A percentile compares a stretch with the other conserved stretches of the same genome.
Conservation (phyloP, 345 rosid genomes). For the Aurinia saxatilis region DNA sequence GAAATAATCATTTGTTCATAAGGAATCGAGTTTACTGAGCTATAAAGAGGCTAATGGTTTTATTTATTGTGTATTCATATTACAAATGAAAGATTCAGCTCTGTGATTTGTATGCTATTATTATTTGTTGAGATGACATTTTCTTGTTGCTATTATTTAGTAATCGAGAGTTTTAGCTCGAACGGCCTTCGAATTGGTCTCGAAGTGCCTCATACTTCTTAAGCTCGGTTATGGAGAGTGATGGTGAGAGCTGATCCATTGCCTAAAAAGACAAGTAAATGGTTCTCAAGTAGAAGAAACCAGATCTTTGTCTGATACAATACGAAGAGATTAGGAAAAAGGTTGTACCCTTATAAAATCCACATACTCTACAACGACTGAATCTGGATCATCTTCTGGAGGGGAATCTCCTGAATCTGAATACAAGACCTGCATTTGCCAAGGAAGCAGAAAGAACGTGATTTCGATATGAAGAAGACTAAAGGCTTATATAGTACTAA, state of each 20-base stretch:
- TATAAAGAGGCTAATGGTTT: no score
- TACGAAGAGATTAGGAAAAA: neutral
- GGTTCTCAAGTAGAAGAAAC: no score
- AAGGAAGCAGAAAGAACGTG: neutral
- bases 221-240: constrained; percentile 81
- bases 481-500: neutral
- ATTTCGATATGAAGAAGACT: no score
- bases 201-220: constrained; percentile 78
- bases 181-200: constrained; percentile 62
- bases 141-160: no score
- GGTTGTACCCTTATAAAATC: constrained; percentile 77
- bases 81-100: neutral
- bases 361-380: constrained; percentile 55
- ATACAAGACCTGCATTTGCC: constrained; percentile 40
- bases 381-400: constrained; percentile 40
- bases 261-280: constrained; percentile 59
- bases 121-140: neutral
- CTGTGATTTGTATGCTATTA: neutral
- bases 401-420: constrained; percentile 38
- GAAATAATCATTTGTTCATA: no score
- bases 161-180: constrained; percentile 14
- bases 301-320: no score
- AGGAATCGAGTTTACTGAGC: no score
- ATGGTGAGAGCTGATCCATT: constrained; percentile 73
- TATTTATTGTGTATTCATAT: neutral